These are phyloP conservation scores for Rubroboletus satanas DNA, from an alignment of 768 basidiomycete genomes.

Conservation along the genomic window DNA sequence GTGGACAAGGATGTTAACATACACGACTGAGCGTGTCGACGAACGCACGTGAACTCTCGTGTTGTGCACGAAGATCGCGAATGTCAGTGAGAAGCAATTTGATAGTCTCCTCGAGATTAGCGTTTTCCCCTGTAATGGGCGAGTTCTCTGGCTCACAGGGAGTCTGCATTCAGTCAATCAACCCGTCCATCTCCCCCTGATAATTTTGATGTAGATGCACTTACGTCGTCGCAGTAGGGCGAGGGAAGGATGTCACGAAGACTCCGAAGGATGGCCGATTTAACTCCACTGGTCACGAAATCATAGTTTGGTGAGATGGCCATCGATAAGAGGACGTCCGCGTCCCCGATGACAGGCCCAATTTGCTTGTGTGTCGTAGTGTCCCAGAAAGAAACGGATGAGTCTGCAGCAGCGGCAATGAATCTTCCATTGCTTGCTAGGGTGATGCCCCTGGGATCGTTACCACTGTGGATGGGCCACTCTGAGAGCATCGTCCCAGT, in stretches of 20 bases:
- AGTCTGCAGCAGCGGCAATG: background rate
- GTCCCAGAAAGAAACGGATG: slow-evolving; percentile 14
- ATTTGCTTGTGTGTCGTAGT: slow-evolving; percentile 1
- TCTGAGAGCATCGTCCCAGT: background rate
- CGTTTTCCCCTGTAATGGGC: background rate
- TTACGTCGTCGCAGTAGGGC: background rate
- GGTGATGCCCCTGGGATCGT: background rate
- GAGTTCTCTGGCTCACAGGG: background rate
- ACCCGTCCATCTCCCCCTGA: background rate
- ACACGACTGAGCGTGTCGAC: rapidly evolving
- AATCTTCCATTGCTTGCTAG: slow-evolving; percentile 9
- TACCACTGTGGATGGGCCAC: slow-evolving; percentile 4
- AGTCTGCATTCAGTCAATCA: background rate
- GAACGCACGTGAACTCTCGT: slow-evolving; percentile 7
- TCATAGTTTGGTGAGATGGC: slow-evolving; percentile 6
- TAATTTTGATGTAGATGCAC: background rate
- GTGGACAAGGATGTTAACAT: background rate
- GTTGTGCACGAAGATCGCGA: background rate
- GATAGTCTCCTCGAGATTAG: background rate
- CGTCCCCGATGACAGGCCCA: slow-evolving; percentile 4
- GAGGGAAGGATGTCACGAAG: slow-evolving; percentile 5
- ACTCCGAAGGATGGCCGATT: background rate
- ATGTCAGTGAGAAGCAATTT: background rate
- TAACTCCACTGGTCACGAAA: background rate
- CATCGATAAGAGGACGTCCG: background rate